phyloP scores from a whole-genome alignment of 345 rosid genomes.

The Populus tremula region DNA sequence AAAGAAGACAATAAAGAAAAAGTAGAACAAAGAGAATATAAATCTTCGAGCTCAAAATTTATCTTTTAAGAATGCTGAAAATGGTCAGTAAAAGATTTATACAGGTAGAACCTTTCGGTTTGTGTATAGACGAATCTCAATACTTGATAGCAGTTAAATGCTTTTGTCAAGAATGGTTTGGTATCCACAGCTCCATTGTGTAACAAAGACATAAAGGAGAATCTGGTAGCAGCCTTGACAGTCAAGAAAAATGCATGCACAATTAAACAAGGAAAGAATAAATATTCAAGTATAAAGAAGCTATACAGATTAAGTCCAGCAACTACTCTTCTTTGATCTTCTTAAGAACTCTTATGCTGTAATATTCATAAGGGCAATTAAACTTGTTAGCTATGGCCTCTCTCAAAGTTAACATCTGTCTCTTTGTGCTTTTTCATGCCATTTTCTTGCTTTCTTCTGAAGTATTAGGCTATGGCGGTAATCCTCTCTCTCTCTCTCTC shows the following conservation, averaged over 20 bases:
- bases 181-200: background rate
- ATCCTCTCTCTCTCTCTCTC: background rate
- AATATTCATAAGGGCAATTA: no score
- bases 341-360: no score
- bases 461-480: background rate
- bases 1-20: background rate
- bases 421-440: background rate
- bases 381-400: background rate
- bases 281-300: background rate
- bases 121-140: background rate
- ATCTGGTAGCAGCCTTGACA: background rate
- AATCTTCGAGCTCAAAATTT: no score
- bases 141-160: background rate
- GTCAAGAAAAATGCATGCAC: background rate
- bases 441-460: background rate
- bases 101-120: background rate
- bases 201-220: background rate
- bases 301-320: background rate
- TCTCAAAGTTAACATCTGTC: background rate
- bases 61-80: no score
- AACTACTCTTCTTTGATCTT: no score
- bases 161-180: background rate
- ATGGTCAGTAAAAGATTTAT: background rate
- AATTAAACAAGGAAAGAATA: background rate
- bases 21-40: no score